These are phyloP conservation scores for Aspergillus sp. DNA, from an alignment of 2,329 filamentous ascomycete genomes.

Conservation along the genomic window DNA sequence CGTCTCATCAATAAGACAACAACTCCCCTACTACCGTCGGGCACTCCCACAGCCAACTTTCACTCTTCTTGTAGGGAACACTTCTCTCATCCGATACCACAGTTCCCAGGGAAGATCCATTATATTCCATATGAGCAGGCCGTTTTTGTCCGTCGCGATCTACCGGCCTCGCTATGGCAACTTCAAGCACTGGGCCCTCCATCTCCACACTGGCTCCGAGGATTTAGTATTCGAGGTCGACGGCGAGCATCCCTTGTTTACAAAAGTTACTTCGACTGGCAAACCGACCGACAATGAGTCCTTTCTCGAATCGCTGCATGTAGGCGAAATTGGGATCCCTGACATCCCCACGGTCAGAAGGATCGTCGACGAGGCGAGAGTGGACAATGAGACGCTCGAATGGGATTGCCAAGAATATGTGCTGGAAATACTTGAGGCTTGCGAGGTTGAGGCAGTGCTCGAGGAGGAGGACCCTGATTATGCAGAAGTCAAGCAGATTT, in stretches of 20 bases:
- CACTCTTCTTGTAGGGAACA: too few relatives aligned
- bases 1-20: background rate
- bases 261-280: conserved; percentile 8
- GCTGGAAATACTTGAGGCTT: conserved; percentile 20
- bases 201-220: conserved; percentile 16
- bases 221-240: conserved; percentile 23
- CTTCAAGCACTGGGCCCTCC: conserved; percentile 23
- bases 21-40: background rate
- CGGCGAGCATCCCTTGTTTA: conserved; percentile 21
- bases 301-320: conserved; percentile 12
- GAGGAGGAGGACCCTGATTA: conserved; percentile 20
- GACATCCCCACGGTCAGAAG: conserved; percentile 14
- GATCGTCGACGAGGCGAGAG: conserved; percentile 9
- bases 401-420: conserved; percentile 28
- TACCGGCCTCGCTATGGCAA: conserved; percentile 22
- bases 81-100: background rate
- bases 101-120: background rate
- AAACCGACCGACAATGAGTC: conserved; percentile 10
- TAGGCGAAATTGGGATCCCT: conserved; percentile 11
- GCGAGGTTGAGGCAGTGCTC: conserved; percentile 17
- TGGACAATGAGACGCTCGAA: conserved; percentile 23
- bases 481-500: conserved; percentile 12
- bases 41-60: background rate
- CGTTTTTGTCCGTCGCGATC: conserved; percentile 10
- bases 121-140: background rate